A percentile compares a stretch with the other conserved stretches of the same genome.
phyloP scores from a whole-genome alignment of 2,329 filamentous ascomycete genomes.

The Ceratocystis colombiana region DNA sequence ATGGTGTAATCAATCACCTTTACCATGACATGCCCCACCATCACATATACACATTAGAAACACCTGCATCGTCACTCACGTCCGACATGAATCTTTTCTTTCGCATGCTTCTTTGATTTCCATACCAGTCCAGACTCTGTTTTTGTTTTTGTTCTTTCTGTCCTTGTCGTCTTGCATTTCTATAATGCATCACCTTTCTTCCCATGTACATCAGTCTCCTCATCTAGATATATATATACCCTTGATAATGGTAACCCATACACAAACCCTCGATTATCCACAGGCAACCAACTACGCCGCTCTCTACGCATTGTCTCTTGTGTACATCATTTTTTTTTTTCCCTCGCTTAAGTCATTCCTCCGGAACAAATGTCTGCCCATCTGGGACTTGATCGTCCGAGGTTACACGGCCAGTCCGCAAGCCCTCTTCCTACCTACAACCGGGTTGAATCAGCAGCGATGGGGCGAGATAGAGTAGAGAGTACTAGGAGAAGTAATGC shows the following conservation, averaged over 20 bases:
- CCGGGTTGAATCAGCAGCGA: background rate
- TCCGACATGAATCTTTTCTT: background rate
- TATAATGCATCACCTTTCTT: background rate
- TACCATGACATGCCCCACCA: background rate
- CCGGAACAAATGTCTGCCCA: background rate
- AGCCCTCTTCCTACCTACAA: no score
- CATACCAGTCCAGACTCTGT: conserved; percentile 4
- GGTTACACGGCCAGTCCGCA: no score
- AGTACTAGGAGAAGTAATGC: no score
- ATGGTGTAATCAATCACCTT: background rate
- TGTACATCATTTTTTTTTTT: background rate
- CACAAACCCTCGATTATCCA: background rate
- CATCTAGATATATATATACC: background rate
- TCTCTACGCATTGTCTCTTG: background rate
- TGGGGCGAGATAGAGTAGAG: background rate
- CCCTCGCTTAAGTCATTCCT: background rate
- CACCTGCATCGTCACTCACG: background rate
- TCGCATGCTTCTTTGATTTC: background rate
- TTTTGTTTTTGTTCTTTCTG: background rate
- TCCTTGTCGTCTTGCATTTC: background rate
- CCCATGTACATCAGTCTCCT: background rate
- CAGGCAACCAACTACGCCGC: background rate
- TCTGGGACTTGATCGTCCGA: no score
- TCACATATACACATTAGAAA: background rate
- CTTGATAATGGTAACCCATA: background rate